Percentiles rank a stretch among this genome's conserved stretches.
Evolutionary conservation across 139 green algal genomes (phyloP).

Genomic region (Mychonastes homosphaera): DNA sequence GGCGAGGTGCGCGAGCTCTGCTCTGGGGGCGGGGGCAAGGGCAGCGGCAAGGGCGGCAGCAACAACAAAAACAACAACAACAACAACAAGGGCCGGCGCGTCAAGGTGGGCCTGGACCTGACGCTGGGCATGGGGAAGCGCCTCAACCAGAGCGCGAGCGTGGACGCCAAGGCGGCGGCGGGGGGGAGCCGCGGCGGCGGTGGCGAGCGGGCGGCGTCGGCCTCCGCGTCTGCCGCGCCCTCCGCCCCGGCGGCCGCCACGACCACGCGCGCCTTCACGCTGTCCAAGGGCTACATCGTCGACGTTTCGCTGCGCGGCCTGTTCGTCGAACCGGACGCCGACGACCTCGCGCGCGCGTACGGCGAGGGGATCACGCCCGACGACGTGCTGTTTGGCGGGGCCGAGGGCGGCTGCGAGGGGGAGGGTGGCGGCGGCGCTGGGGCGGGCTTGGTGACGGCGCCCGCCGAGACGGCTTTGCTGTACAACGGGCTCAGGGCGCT

Average conservation of each 20-base stretch:
- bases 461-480: slow-evolving; percentile 22
- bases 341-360: slow-evolving; percentile 39
- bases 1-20: slow-evolving; percentile 32
- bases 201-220: slow-evolving; percentile 5
- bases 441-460: slow-evolving; percentile 23
- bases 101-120: slow-evolving; percentile 49
- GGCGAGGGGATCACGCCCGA: slow-evolving; percentile 30
- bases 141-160: slow-evolving; percentile 24
- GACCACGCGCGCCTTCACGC: slow-evolving; percentile 34
- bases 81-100: slow-evolving; percentile 36
- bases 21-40: no score
- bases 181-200: neutral
- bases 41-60: neutral
- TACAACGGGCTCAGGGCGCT: slow-evolving; percentile 21
- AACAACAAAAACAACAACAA: neutral
- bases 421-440: no score
- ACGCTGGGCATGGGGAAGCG: slow-evolving; percentile 35
- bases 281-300: slow-evolving; percentile 45
- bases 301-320: slow-evolving; percentile 42
- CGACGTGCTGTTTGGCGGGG: slow-evolving; percentile 41
- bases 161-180: slow-evolving; percentile 23
- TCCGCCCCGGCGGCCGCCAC: no score
- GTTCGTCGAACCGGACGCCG: slow-evolving; percentile 35
- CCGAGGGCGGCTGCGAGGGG: no score
- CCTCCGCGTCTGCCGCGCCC: no score